Percentiles rank a stretch among this genome's conserved stretches.
phyloP scores from a whole-genome alignment of 2,329 filamentous ascomycete genomes.

The Fusarium albidum region DNA sequence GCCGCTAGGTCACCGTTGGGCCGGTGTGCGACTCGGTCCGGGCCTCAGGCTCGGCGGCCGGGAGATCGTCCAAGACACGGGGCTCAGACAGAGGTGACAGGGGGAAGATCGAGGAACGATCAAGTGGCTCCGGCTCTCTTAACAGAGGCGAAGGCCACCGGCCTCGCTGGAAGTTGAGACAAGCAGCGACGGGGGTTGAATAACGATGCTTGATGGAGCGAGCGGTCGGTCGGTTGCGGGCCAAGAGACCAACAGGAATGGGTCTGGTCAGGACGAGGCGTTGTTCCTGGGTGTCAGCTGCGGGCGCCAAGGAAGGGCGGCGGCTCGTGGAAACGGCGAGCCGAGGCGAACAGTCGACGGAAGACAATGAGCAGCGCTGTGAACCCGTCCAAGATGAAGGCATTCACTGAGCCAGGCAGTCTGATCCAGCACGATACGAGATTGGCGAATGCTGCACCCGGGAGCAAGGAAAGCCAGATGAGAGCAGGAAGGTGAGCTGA shows the following conservation, averaged over 20 bases:
- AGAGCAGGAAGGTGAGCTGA: not conserved
- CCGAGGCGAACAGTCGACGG: not conserved
- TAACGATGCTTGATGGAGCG: constrained; percentile 14
- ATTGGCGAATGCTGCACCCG: not conserved
- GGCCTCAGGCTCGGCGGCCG: constrained; percentile 6
- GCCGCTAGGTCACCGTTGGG: constrained; percentile 8
- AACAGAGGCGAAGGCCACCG: constrained; percentile 9
- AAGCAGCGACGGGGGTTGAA: constrained; percentile 2
- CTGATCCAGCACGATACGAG: not conserved
- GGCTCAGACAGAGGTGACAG: not conserved
- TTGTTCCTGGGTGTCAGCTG: constrained; percentile 15
- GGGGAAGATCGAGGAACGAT: not conserved
- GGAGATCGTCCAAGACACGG: constrained; percentile 9
- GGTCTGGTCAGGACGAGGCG: constrained; percentile 5
- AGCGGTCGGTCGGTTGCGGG: constrained; percentile 22
- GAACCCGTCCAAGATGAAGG: not conserved
- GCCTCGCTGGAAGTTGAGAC: constrained; percentile 2
- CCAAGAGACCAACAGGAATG: constrained; percentile 18
- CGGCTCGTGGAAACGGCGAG: not conserved
- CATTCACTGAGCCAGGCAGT: not conserved
- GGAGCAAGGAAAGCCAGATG: not conserved
- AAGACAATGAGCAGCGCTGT: not conserved
- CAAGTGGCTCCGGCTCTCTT: not conserved
- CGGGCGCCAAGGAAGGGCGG: constrained; percentile 5
- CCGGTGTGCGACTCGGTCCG: constrained; percentile 11